These are phyloP conservation scores for Dalbergia cultrata DNA, from an alignment of 306 rosid species.

Conservation along the genomic window DNA sequence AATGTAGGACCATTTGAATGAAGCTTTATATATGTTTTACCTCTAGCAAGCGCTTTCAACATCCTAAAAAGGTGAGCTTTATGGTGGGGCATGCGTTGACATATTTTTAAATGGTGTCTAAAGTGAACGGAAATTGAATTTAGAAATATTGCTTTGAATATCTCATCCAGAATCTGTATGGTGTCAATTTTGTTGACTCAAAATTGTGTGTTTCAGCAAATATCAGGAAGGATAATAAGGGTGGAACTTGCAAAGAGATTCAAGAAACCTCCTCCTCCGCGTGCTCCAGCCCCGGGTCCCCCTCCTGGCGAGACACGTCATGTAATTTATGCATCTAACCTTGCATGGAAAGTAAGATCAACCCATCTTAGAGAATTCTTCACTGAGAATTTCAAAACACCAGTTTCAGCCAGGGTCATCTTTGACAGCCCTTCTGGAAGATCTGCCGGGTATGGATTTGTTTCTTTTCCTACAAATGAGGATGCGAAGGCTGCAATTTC, in stretches of 20 bases:
- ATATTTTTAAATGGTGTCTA: neutral
- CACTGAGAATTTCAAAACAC: slow-evolving; percentile 71
- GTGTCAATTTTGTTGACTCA: slow-evolving; percentile 28
- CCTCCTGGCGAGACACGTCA: slow-evolving; percentile 64
- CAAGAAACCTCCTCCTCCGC: slow-evolving; percentile 78
- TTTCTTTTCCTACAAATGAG: slow-evolving; percentile 75
- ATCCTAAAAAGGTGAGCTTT: neutral
- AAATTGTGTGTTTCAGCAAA: slow-evolving; percentile 63
- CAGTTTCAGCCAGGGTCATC: slow-evolving; percentile 86
- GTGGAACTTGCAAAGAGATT: slow-evolving; percentile 75
- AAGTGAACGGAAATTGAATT: slow-evolving; percentile 27
- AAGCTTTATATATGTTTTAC: slow-evolving; percentile 16
- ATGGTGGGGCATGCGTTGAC: slow-evolving; percentile 30
- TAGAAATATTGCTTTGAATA: slow-evolving; percentile 38
- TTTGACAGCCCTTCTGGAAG: slow-evolving; percentile 71
- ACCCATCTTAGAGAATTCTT: slow-evolving; percentile 75
- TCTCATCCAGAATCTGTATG: slow-evolving; percentile 35
- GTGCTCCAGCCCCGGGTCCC: slow-evolving; percentile 58
- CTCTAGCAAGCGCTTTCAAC: slow-evolving; percentile 18
- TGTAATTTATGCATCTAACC: slow-evolving; percentile 77
- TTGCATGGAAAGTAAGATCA: slow-evolving; percentile 86
- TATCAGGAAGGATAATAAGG: slow-evolving; percentile 72
- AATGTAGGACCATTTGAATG: slow-evolving; percentile 9
- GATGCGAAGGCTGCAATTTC: slow-evolving; percentile 86
- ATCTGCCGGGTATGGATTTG: slow-evolving; percentile 87